A percentile compares a stretch with the other conserved stretches of the same genome.
Conservation (phyloP, 1,284 basidiomycete genomes). For the Tilletiaria anomala region DNA sequence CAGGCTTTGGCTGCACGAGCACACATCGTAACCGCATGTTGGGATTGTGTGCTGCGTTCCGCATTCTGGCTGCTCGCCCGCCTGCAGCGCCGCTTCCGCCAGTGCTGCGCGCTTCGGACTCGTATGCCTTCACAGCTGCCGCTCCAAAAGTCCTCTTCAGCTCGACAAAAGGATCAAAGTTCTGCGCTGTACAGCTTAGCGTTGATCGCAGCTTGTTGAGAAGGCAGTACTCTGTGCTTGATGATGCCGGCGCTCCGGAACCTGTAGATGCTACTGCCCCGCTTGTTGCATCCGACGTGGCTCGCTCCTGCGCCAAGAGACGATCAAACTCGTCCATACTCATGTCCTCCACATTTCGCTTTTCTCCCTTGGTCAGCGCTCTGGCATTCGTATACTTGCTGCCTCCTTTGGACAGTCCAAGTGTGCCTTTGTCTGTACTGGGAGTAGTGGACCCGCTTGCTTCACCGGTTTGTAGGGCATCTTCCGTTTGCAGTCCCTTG, state of each 20-base stretch:
- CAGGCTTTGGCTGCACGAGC: conserved; percentile 27
- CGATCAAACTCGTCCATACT: conserved; percentile 31
- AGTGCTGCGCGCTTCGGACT: conserved; percentile 10
- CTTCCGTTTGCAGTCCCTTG: not conserved
- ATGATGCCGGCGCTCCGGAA: too few relatives aligned
- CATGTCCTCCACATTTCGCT: conserved; percentile 19
- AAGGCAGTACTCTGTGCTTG: not conserved
- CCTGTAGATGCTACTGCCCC: not conserved
- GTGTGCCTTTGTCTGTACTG: not conserved
- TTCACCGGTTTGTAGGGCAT: not conserved
- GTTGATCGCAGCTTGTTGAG: not conserved
- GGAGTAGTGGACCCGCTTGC: not conserved
- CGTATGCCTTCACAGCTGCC: conserved; percentile 35
- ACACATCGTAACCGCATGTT: too few relatives aligned
- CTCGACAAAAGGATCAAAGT: conserved; percentile 30
- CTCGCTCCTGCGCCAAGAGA: conserved; percentile 21
- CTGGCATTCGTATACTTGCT: conserved; percentile 6
- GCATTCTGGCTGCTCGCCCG: too few relatives aligned
- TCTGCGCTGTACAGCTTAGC: conserved; percentile 3
- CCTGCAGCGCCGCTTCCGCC: conserved; percentile 19
- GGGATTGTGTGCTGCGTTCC: too few relatives aligned
- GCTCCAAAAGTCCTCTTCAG: conserved; percentile 34
- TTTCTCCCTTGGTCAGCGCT: not conserved
- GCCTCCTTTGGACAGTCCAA: not conserved
- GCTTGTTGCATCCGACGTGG: not conserved